These are phyloP conservation scores for Aspergillus caelatus DNA, from an alignment of 2,329 filamentous ascomycete genomes.

Conservation along the genomic window DNA sequence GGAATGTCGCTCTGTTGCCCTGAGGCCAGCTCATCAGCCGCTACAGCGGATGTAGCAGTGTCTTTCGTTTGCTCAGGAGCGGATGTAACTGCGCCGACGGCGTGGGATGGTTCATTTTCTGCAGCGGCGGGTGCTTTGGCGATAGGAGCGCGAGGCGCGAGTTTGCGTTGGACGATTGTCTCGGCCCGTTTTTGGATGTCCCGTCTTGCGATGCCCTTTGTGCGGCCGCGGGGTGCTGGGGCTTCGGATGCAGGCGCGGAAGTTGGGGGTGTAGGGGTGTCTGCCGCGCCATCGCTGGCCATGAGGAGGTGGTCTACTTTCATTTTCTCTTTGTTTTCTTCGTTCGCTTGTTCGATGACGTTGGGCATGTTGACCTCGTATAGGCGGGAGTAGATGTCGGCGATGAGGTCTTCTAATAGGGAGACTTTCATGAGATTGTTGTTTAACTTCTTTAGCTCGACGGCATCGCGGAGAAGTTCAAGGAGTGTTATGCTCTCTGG, in stretches of 20 bases:
- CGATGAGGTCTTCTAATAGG: constrained; percentile 89
- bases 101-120: constrained; percentile 27
- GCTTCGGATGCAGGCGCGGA: constrained; percentile 37
- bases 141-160: constrained; percentile 32
- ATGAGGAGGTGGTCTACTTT: constrained; percentile 51
- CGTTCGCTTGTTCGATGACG: constrained; percentile 43
- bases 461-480: constrained; percentile 66
- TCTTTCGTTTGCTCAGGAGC: constrained; percentile 30
- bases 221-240: constrained; percentile 44
- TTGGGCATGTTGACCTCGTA: constrained; percentile 44
- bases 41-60: not conserved
- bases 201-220: constrained; percentile 61
- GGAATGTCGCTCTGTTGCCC: constrained; percentile 55
- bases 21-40: constrained; percentile 49
- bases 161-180: constrained; percentile 51
- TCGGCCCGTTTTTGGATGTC: constrained; percentile 64
- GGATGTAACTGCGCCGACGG: constrained; percentile 44
- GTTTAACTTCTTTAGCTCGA: constrained; percentile 79
- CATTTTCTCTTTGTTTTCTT: constrained; percentile 52
- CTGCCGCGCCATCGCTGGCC: constrained; percentile 35
- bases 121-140: constrained; percentile 25
- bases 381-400: constrained; percentile 76
- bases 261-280: constrained; percentile 33
- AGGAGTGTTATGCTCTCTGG: constrained; percentile 52
- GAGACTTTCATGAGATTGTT: constrained; percentile 82